Conservation (phyloP, 2,329 filamentous ascomycete genomes). For the Zarea fungicola region DNA sequence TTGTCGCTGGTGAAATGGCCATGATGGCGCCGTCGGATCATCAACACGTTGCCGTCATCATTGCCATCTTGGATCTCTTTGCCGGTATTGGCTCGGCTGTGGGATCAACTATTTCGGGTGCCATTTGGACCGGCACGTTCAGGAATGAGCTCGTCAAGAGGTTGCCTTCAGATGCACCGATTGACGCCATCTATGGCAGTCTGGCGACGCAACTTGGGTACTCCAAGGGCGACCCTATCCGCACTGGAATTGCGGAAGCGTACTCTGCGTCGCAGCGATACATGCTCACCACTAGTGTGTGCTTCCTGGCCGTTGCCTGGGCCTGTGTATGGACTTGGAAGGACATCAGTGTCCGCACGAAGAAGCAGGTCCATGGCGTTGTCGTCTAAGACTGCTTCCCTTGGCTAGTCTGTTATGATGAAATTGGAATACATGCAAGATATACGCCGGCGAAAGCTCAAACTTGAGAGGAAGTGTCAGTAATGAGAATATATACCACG, state of each 20-base stretch:
- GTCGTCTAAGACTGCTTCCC: conserved; percentile 25
- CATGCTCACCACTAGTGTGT: conserved; percentile 47
- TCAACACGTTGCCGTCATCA: conserved; percentile 54
- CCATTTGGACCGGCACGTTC: conserved; percentile 60
- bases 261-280: conserved; percentile 51
- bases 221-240: conserved; percentile 40
- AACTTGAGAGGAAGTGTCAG: too few species aligned
- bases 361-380: conserved; percentile 35
- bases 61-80: conserved; percentile 57
- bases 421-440: too few species aligned
- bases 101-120: conserved; percentile 54
- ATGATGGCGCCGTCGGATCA: conserved; percentile 57
- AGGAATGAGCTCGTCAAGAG: conserved; percentile 43
- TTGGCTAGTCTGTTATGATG: too few species aligned
- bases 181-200: conserved; percentile 40
- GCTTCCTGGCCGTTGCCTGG: conserved; percentile 35
- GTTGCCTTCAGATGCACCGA: conserved; percentile 39
- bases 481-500: too few species aligned
- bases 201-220: conserved; percentile 52
- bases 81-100: conserved; percentile 56
- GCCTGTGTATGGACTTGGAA: conserved; percentile 39
- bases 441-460: too few species aligned
- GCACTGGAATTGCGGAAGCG: conserved; percentile 53
- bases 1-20: conserved; percentile 56
- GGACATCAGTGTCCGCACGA: conserved; percentile 45